Conservation (phyloP, 441 rosid genomes). For the Daphne laureola region DNA sequence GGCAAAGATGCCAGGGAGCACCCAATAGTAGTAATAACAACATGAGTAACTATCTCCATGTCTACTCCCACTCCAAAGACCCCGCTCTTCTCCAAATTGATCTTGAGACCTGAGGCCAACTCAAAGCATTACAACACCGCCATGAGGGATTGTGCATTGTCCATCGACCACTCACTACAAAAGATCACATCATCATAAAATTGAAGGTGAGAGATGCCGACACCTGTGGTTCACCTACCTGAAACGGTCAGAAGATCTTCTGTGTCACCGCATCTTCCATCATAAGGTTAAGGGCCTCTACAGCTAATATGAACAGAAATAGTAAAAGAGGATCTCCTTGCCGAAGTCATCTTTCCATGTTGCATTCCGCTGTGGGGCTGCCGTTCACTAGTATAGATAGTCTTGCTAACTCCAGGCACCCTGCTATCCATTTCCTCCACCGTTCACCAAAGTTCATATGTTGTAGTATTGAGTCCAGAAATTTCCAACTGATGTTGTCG, state of each 20-base stretch:
- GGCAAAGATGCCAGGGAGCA: too few relatives aligned
- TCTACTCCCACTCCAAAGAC: too few relatives aligned
- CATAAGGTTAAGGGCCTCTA: background rate
- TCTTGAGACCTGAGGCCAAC: too few relatives aligned
- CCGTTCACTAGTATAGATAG: background rate
- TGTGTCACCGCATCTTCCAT: background rate
- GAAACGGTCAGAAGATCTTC: background rate
- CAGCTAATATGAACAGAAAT: background rate
- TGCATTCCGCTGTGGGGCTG: background rate
- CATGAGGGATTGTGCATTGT: too few relatives aligned
- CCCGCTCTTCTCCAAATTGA: too few relatives aligned
- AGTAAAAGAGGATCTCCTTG: background rate
- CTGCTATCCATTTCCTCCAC: background rate
- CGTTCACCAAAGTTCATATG: background rate
- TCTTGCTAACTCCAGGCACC: background rate
- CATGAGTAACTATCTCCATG: too few relatives aligned
- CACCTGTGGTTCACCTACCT: too few relatives aligned
- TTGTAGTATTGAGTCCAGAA: background rate
- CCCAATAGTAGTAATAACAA: too few relatives aligned
- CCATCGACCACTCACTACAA: too few relatives aligned
- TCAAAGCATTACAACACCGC: too few relatives aligned
- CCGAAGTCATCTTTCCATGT: background rate
- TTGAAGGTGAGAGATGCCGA: too few relatives aligned
- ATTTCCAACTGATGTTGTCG: background rate
- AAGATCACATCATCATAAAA: too few relatives aligned